These are phyloP conservation scores for Alloascoidea hylecoeti DNA, from an alignment of 805 yeast genomes.

Conservation along the genomic window DNA sequence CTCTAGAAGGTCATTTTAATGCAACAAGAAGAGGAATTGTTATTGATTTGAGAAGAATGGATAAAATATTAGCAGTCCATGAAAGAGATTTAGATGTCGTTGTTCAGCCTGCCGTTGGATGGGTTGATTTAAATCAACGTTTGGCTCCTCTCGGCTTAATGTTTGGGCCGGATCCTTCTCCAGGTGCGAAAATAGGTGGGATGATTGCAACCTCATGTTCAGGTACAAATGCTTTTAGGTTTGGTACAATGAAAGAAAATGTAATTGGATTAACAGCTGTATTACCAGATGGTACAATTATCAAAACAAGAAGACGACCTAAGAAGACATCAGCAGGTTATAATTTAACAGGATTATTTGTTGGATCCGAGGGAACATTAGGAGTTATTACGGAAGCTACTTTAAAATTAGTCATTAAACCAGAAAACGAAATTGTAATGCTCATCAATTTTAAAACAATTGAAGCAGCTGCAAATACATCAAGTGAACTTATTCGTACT, in stretches of 20 bases:
- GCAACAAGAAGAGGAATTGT: slow-evolving; percentile 57
- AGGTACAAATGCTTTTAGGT: slow-evolving; percentile 71
- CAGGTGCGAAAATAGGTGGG: slow-evolving; percentile 79
- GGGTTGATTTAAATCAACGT: slow-evolving; percentile 63
- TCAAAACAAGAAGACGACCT: slow-evolving; percentile 62
- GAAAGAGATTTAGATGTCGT: slow-evolving; percentile 62
- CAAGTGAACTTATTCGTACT: slow-evolving; percentile 49
- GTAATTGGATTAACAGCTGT: slow-evolving; percentile 66
- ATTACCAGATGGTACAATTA: slow-evolving; percentile 69
- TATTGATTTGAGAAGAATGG: slow-evolving; percentile 50
- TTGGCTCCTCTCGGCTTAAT: slow-evolving; percentile 37
- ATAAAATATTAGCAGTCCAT: slow-evolving; percentile 40
- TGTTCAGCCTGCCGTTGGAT: slow-evolving; percentile 74
- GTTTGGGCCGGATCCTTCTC: slow-evolving; percentile 86
- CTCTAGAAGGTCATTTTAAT: slow-evolving; percentile 78
- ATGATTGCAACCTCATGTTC: slow-evolving; percentile 77
- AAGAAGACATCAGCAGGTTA: slow-evolving; percentile 80
- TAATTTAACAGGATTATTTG: slow-evolving; percentile 60
- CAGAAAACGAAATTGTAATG: slow-evolving; percentile 33
- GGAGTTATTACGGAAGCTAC: slow-evolving; percentile 41
- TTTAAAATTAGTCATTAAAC: slow-evolving; percentile 27
- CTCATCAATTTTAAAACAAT: slow-evolving; percentile 49
- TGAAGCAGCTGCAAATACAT: slow-evolving; percentile 57
- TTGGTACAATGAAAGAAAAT: slow-evolving; percentile 80
- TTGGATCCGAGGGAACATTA: slow-evolving; percentile 74